phyloP scores from a whole-genome alignment of 225 moss, liverwort and hornwort genomes.

The Thuidium tamariscinum region DNA sequence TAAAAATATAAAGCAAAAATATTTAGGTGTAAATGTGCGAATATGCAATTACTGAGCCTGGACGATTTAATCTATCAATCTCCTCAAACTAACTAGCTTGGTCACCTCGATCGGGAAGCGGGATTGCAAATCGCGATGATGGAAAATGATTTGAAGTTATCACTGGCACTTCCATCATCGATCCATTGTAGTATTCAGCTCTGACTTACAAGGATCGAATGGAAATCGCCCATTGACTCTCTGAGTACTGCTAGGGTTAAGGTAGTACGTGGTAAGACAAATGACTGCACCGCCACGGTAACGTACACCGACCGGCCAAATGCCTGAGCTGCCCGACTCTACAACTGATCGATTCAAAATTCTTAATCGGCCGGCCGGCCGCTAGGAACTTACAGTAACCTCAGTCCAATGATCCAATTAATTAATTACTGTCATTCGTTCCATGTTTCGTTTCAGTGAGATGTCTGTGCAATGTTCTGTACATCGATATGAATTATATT shows the following conservation, averaged over 20 bases:
- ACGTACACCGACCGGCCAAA: too few relatives aligned
- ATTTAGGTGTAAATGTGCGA: neutral
- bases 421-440: neutral
- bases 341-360: too few relatives aligned
- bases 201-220: neutral
- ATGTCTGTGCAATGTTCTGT: neutral
- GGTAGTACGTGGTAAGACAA: too few relatives aligned
- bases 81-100: neutral
- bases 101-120: neutral
- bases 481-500: neutral
- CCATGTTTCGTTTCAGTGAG: neutral
- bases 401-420: neutral
- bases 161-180: neutral
- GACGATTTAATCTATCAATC: neutral
- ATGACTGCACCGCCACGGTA: too few relatives aligned
- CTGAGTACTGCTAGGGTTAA: neutral
- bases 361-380: neutral
- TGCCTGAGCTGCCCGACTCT: too few relatives aligned
- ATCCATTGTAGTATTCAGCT: neutral
- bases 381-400: neutral
- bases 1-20: neutral
- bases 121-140: neutral
- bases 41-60: neutral
- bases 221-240: neutral
- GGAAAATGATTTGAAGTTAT: neutral